Base-by-base conservation (phyloP, 2,329 filamentous ascomycete species). In the Clonostachys sp. region DNA sequence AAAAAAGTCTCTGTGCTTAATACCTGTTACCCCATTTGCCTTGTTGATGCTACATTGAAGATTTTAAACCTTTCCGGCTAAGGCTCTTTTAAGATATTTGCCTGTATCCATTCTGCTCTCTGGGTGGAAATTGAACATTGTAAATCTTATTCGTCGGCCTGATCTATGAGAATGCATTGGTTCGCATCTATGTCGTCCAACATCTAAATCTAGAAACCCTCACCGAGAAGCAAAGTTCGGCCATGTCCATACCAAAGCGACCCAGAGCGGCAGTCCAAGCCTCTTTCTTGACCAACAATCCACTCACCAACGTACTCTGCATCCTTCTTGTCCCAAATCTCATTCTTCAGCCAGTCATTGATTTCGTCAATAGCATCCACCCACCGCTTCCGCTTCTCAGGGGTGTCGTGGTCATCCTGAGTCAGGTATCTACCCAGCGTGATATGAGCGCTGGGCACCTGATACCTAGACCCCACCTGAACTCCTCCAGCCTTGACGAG, bases 171-270 rank as follows among this genome's bases (percentile, higher is more conserved):
- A 30, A 30, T 30, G 24, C 10, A 5, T 10, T 30, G 24, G 9
- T 10, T 30, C 24, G 24, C 24, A 30, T 30, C 24, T 30, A 30
- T 4, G 3, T 30, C 9, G 24, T 30, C 8, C 24, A 18, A 6
- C 17, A 17, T 18, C 20, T 13, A 10, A 39, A 20, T 54, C 53
- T 63, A 84, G 59, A 83, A 85, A 0, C 82, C 82, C 61, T 84
- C 81, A 16, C 82, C 82, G 16, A 75, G 46, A 59, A 75, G 68
- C 50, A 95, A 75, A 5, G 82, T 86, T 53, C 87, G 78, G 1
- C 91, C 91, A 24, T 84, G 88, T 35, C 87, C 92, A 69, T 96
- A 96, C 91, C 91, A 97, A 41, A 96, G 67, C 6, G 77, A 74
- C 0, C 92, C 92, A 53, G 78, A 81, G 41, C 89, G 80, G 49